Evolutionary conservation across 805 yeast genomes (phyloP), one percentile per base, ranked within the genome.

Genomic region (Kodamaea kakaduensis): DNA sequence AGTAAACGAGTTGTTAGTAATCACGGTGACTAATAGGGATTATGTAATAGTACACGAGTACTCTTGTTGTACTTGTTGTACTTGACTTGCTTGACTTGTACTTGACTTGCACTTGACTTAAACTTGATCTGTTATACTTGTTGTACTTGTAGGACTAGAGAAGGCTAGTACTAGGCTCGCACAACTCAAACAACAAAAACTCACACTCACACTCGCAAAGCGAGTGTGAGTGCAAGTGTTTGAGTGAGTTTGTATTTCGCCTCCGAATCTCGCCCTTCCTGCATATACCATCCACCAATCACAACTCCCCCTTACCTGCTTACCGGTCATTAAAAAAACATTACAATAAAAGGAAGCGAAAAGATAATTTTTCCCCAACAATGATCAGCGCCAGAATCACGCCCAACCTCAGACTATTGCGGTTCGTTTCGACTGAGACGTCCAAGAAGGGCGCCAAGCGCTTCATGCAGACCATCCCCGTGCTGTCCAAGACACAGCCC

Each of bases 381-480:
- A 40, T 40, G 44, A 31, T 40, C 15, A 22, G 41, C 9, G 34
- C 37, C 21, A 40, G 44, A 40, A 17, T 36, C n/a, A n/a, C 34
- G 21, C 33, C 19, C 3, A 26, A 17, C 19, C 15, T 43, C 15
- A 13, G 35, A 7, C 24, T 25, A 21, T 17, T 37, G 16, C 43
- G 55, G 26, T 46, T 32, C 29, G 42, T 45, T 13, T 52, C 58
- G 7, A 52, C 51, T 15, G 56, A 50, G 31, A 29, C 41, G 14
- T 31, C 40, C 31, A 46, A 49, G 33, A 51, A 47, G 18, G 53
- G 50, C 7, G 44, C 58, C 22, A 58, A 50, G 38, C 43, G 68
- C 38, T 61, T 51, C 42, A 58, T 61, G 46, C 67, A 60, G 42
- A 61, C 68, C 3, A 58, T 59, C 21, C 60, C 64, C 4, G 42